A percentile compares a stretch with the other conserved stretches of the same genome.
Conservation (phyloP, 2,329 filamentous ascomycete genomes). For the Talaromyces sp. region DNA sequence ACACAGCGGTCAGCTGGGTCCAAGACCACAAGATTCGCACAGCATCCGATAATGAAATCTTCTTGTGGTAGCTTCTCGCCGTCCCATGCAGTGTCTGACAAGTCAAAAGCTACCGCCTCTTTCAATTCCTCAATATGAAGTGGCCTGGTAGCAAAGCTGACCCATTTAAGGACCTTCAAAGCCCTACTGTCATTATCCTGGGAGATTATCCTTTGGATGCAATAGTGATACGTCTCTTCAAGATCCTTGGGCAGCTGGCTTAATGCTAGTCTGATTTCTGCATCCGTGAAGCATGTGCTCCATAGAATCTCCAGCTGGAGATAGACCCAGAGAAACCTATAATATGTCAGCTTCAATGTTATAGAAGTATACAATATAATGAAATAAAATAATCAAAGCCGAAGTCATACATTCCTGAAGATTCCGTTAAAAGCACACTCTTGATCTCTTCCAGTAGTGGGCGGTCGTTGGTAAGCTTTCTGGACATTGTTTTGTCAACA, state of each 20-base stretch:
- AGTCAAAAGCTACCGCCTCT: constrained; percentile 17
- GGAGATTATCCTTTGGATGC: constrained; percentile 13
- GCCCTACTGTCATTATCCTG: not conserved
- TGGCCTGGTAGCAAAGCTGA: constrained; percentile 17
- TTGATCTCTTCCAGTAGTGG: constrained; percentile 3
- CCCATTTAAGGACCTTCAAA: constrained; percentile 17
- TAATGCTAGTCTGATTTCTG: constrained; percentile 14
- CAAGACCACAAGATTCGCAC: constrained; percentile 18
- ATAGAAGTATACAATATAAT: not conserved
- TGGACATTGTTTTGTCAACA: constrained; percentile 14
- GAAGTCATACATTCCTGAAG: constrained; percentile 5
- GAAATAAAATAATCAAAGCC: not conserved
- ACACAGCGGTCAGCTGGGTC: constrained; percentile 15
- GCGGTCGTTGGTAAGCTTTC: constrained; percentile 15
- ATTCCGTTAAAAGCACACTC: constrained; percentile 4
- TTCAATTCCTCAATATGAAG: constrained; percentile 19
- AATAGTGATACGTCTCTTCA: constrained; percentile 17
- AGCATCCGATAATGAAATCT: constrained; percentile 16
- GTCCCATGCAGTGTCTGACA: constrained; percentile 15
- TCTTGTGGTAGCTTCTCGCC: constrained; percentile 11
- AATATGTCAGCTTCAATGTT: constrained; percentile 1
- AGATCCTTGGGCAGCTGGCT: constrained; percentile 14
- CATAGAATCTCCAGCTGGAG: constrained; percentile 20
- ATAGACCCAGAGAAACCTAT: constrained; percentile 19
- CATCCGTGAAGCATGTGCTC: constrained; percentile 17